Conservation (phyloP, 140 eudicot genomes). For the Stevia rebaudiana region DNA sequence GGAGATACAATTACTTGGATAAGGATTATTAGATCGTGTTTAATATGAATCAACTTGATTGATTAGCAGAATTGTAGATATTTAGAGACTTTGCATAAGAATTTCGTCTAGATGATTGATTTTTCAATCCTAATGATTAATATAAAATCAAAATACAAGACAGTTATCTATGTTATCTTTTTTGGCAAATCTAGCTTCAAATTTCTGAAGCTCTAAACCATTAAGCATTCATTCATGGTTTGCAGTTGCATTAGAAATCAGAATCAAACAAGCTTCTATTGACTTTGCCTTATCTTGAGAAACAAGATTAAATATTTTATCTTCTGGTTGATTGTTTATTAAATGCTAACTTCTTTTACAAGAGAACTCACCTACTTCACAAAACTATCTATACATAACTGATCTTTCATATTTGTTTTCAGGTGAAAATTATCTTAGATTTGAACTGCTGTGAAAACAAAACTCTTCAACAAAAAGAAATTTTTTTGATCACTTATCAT, state of each 20-base stretch:
- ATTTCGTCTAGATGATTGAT: not conserved
- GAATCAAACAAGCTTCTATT: too few species aligned
- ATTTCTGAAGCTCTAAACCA: too few species aligned
- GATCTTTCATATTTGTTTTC: conserved; percentile 15
- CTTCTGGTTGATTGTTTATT: not conserved
- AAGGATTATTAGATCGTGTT: not conserved
- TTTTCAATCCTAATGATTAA: too few species aligned
- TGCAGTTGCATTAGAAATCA: too few species aligned
- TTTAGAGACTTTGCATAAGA: not conserved
- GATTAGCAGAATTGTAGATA: not conserved
- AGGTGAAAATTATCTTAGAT: not conserved
- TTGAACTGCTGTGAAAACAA: conserved; percentile 1
- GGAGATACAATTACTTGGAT: not conserved
- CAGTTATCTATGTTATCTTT: too few species aligned
- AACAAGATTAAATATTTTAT: conserved; percentile 6
- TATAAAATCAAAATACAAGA: not conserved
- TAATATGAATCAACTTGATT: conserved; percentile 12
- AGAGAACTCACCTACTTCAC: too few species aligned
- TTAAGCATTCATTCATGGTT: too few species aligned
- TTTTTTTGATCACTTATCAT: not conserved
- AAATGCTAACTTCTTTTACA: conserved; percentile 20
- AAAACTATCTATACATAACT: not conserved
- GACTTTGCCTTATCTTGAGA: conserved; percentile 8
- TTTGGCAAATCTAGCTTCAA: not conserved
- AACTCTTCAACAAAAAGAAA: not conserved